Percentiles rank a stretch among this genome's conserved stretches.
These are phyloP conservation scores for Rhynchospora pubera DNA, from an alignment of 176 grass and related monocot genomes.

Conservation along the genomic window DNA sequence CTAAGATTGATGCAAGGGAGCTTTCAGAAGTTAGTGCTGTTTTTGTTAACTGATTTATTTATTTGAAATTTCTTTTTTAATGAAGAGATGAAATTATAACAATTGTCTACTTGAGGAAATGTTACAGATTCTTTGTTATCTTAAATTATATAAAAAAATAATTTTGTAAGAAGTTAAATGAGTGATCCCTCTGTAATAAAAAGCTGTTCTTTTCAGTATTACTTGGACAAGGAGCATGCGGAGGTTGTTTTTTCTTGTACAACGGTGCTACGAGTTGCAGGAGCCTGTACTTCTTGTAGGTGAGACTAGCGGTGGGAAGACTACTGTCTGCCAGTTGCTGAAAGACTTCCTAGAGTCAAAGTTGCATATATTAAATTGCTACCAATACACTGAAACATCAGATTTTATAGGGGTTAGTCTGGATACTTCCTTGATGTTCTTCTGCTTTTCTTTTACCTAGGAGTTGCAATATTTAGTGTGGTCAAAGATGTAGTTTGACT, in stretches of 20 bases:
- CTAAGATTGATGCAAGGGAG: slow-evolving; percentile 24
- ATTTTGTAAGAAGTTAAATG: not conserved
- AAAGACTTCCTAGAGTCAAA: slow-evolving; percentile 57
- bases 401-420: slow-evolving; percentile 92
- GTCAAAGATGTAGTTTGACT: not conserved
- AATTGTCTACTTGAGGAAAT: not conserved
- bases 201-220: slow-evolving; percentile 41
- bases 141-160: not conserved
- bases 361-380: slow-evolving; percentile 91
- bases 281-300: slow-evolving; percentile 98
- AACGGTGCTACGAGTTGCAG: slow-evolving; percentile 70
- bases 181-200: not conserved
- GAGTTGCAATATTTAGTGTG: not conserved
- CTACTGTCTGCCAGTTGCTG: slow-evolving; percentile 89
- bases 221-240: slow-evolving; percentile 95
- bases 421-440: not conserved
- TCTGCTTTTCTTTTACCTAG: not conserved
- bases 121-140: not conserved
- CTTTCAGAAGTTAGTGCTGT: slow-evolving; percentile 68
- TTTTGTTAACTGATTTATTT: slow-evolving; percentile 7
- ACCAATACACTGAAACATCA: slow-evolving; percentile 95
- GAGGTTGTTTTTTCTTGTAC: slow-evolving; percentile 83
- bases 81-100: slow-evolving; percentile 7
- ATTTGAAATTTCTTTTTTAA: not conserved
- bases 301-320: slow-evolving; percentile 93